Conservation (phyloP, 495 filamentous ascomycete genomes). For the Podospora australis region DNA sequence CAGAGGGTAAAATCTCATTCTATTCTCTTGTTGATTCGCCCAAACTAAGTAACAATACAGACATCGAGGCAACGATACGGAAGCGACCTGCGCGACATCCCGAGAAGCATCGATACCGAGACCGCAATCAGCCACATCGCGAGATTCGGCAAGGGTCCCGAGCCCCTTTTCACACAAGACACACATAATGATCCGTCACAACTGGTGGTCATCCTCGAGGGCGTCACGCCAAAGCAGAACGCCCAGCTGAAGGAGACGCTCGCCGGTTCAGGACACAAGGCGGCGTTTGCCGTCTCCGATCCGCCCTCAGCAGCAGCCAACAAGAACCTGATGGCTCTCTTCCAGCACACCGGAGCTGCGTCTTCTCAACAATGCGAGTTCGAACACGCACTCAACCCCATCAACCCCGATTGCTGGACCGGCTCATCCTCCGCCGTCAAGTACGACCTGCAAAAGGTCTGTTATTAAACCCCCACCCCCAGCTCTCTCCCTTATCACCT, state of each 20-base stretch:
- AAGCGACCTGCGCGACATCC: conserved; percentile 34
- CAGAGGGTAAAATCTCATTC: conserved; percentile 18
- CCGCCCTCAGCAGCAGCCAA: conserved; percentile 33
- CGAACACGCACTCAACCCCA: conserved; percentile 35
- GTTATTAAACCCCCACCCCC: too few species aligned
- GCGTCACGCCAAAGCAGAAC: conserved; percentile 29
- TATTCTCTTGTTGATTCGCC: conserved; percentile 12
- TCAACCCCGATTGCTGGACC: conserved; percentile 38
- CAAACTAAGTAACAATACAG: conserved; percentile 33
- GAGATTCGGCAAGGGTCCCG: conserved; percentile 32
- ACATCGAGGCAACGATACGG: conserved; percentile 32
- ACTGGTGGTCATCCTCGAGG: conserved; percentile 46
- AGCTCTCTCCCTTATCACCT: neutral
- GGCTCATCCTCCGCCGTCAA: conserved; percentile 37
- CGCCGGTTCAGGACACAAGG: conserved; percentile 22
- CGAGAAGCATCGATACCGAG: conserved; percentile 29
- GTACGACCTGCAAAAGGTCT: conserved; percentile 37
- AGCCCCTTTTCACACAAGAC: conserved; percentile 34
- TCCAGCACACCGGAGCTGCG: conserved; percentile 22
- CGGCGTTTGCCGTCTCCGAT: conserved; percentile 38
- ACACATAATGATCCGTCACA: conserved; percentile 32
- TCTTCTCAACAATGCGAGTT: conserved; percentile 30
- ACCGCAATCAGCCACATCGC: conserved; percentile 36
- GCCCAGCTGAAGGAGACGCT: conserved; percentile 26
- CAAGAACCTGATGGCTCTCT: conserved; percentile 25